Evolutionary conservation across 306 rosid species (phyloP), one percentile per base, ranked within the genome.

Genomic region (Glycine tomentella): DNA sequence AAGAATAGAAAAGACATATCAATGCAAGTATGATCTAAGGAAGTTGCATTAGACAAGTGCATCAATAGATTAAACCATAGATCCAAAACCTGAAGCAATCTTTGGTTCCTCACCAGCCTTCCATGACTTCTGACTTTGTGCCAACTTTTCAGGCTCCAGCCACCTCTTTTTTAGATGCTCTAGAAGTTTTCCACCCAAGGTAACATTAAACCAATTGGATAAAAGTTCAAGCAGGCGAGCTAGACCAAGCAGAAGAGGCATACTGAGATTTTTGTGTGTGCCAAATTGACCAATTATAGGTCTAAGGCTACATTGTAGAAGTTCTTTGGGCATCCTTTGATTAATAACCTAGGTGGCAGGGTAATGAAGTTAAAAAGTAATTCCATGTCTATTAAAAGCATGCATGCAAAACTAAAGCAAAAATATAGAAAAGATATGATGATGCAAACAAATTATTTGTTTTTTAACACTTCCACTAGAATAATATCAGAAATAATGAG

Each of bases 71-170:
- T 70, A 87, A 70, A 83, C 59, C 38, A 69, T 55, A 68, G 76
- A 73, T 68, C 66, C 72, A 62, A 80, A 84, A 96, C 99, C 99
- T 65, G 99, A 98, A 7, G 99, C 99, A 85, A 96, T 93, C 88
- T 93, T 96, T 51, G 99, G 99, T 84, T 96, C 99, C 87, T 96
- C 99, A 68, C 99, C 99, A 74, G 99, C 93, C 90, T 96, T 96
- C 99, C 99, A 96, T 84, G 91, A 69, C 81, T 93, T 93, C 86
- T 96, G 99, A 86, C 94, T 87, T 56, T 93, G 97, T 50, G 98
- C 98, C 82, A 96, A 97, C 79, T 96, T 96, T 87, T 96, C 99
- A 65, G 99, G 99, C 86, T 96, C 99, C 83, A 93, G 85, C 99
- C 99, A 96, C 93, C 94, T 96, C 88, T 89, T 96, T 34, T n/a